Base-by-base conservation (phyloP, 345 rosid species). In the Bruguiera parviflora region DNA sequence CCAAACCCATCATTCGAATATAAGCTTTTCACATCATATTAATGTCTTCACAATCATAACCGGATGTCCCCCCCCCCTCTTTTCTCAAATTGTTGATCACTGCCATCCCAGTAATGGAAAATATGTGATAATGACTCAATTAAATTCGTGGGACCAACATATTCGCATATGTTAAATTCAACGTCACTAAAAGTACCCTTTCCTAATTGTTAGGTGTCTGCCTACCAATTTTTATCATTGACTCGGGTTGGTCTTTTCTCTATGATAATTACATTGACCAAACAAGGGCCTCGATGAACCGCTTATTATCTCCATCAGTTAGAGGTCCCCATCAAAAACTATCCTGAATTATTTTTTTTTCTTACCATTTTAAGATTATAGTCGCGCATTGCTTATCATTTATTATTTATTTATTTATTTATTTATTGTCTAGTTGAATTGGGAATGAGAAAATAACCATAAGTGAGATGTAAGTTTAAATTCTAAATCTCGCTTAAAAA, bases 181-280 rank as follows among this genome's bases (percentile, higher is more conserved):
- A 21, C 28, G 22, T 55, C 59, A 6, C 28, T 55, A 25, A 55
- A 22, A 65, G 25, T 27, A 51, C 25, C 62, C 25, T 21, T 66
- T 65, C 75, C 70, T 53, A 46, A 66, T 55, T 22, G 58, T 55
- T 22, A n/a, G 29, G 58, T 68, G 62, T 61, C 57, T 43, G 71
- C 35, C 59, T 27, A 10, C 27, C 10, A 32, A 22, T 55, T 11
- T 46, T 56, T 19, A 27, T 18, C 28, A 22, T 55, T 22, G 15
- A n/a, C 20, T 53, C 25, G 13, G 24, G 29, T 22, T 9, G 21
- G 9, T 55, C 28, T 25, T 8, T 21, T 5, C 29, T 8, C 13
- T 9, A 21, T 55, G 24, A 55, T 55, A 55, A 55, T 55, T 55
- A 25, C 59, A 55, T 55, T 22, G 59, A 55, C 29, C 59, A 22